Percentiles rank a stretch among this genome's conserved stretches.
Conservation (phyloP, 441 rosid genomes). For the Gossypium aridum region DNA sequence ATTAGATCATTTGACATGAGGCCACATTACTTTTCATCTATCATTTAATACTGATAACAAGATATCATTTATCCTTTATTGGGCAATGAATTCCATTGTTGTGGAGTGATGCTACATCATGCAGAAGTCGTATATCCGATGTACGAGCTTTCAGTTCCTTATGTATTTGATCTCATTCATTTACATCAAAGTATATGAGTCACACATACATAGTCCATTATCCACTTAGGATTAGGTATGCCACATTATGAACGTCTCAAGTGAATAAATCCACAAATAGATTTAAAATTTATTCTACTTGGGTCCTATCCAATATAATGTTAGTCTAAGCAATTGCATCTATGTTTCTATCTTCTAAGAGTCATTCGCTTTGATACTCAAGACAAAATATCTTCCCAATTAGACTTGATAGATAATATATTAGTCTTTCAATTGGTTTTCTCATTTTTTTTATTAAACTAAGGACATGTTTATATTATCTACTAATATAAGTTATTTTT, state of each 20-base stretch:
- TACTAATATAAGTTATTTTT: no score
- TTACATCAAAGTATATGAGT: background rate
- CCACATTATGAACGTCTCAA: background rate
- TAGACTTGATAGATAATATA: background rate
- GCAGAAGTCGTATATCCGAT: background rate
- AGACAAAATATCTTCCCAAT: background rate
- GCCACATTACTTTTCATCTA: background rate
- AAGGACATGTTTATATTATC: background rate
- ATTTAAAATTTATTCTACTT: no score
- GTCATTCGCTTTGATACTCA: background rate
- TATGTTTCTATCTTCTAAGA: background rate
- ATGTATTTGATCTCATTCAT: background rate
- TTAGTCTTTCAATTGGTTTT: background rate
- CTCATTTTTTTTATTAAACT: background rate
- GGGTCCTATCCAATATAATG: background rate
- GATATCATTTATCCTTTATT: background rate
- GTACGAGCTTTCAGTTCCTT: background rate
- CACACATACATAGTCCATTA: no score
- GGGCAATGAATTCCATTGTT: background rate
- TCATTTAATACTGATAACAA: background rate
- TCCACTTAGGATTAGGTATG: background rate
- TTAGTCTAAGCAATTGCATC: background rate
- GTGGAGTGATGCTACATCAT: background rate
- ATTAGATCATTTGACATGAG: background rate
- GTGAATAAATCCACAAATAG: background rate